These are phyloP conservation scores for Liquidambar formosana DNA, from an alignment of 164 flowering plant genomes.

Conservation along the genomic window DNA sequence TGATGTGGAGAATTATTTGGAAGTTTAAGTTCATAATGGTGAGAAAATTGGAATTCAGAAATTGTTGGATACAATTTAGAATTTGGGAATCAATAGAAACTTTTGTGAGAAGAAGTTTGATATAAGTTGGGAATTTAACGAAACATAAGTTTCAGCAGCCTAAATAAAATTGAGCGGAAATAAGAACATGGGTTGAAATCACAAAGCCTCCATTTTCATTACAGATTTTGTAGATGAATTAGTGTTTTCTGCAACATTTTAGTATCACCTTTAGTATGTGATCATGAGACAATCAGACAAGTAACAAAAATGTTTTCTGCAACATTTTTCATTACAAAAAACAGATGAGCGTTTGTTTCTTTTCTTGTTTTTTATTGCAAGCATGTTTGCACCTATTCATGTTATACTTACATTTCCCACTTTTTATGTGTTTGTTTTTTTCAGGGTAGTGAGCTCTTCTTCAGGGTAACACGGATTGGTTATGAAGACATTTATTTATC, in stretches of 20 bases:
- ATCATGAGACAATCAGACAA: no score
- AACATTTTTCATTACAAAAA: background rate
- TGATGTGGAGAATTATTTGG: background rate
- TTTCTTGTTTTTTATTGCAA: background rate
- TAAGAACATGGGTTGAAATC: no score
- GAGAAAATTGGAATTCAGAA: no score
- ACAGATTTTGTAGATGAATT: background rate
- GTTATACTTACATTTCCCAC: background rate
- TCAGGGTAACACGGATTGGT: slow-evolving; percentile 75
- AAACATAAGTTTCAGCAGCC: no score
- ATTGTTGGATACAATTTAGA: no score
- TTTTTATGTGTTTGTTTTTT: background rate
- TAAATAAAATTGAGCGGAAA: no score
- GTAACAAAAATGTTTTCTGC: background rate
- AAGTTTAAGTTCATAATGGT: no score
- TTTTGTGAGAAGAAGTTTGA: no score
- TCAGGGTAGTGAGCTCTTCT: slow-evolving; percentile 74
- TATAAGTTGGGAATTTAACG: no score
- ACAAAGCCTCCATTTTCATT: background rate
- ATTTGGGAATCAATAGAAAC: no score
- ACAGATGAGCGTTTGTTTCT: background rate
- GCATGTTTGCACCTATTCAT: background rate
- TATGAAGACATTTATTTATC: slow-evolving; percentile 57
- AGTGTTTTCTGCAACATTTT: no score
- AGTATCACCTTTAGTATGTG: no score